These are phyloP conservation scores for Candida sanyiensis DNA, from an alignment of 805 yeast genomes.

Conservation along the genomic window DNA sequence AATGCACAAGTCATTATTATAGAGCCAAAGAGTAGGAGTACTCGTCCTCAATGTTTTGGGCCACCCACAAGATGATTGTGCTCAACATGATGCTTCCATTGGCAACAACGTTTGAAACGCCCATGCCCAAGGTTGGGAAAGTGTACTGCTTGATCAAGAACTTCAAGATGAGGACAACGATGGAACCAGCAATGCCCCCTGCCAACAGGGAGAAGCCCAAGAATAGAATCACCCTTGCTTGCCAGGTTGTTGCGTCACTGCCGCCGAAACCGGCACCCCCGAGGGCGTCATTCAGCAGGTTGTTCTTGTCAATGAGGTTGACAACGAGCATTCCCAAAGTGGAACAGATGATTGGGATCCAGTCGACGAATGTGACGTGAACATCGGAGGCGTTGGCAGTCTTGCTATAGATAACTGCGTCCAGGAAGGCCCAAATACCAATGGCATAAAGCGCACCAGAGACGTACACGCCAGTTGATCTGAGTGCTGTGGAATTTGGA, in stretches of 20 bases:
- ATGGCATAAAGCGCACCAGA: slow-evolving; percentile 73
- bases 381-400: slow-evolving; percentile 80
- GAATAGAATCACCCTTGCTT: slow-evolving; percentile 84
- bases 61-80: slow-evolving; percentile 85
- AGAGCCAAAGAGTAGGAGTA: slow-evolving; percentile 86
- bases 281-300: slow-evolving; percentile 31
- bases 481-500: slow-evolving; percentile 64
- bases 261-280: slow-evolving; percentile 34
- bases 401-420: slow-evolving; percentile 80
- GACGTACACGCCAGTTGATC: slow-evolving; percentile 72
- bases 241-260: slow-evolving; percentile 68
- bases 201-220: slow-evolving; percentile 90
- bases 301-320: slow-evolving; percentile 40
- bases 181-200: slow-evolving; percentile 89
- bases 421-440: slow-evolving; percentile 87
- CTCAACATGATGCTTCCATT: slow-evolving; percentile 80
- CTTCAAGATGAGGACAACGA: slow-evolving; percentile 81
- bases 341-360: slow-evolving; percentile 91
- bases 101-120: slow-evolving; percentile 78
- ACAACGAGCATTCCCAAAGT: slow-evolving; percentile 81
- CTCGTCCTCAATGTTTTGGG: slow-evolving; percentile 94
- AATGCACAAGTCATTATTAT: slow-evolving; percentile 31
- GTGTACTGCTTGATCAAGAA: slow-evolving; percentile 72
- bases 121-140: slow-evolving; percentile 93
- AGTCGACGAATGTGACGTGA: slow-evolving; percentile 87